Base-by-base conservation (phyloP, 345 rosid genomes). In the Stellera chamaejasme region DNA sequence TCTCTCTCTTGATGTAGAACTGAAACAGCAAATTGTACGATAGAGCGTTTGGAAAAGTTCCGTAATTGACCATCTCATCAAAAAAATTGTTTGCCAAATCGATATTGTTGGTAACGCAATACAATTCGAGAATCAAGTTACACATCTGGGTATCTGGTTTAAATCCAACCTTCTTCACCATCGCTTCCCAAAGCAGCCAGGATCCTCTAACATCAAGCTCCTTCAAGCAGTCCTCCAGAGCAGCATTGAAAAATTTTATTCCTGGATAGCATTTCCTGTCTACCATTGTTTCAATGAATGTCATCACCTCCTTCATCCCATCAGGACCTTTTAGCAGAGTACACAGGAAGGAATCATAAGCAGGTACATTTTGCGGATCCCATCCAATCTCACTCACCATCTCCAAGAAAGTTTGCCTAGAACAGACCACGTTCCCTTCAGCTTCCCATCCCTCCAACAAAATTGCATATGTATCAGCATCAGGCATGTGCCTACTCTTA, bases 361-460 rank as follows among this genome's bases (percentile, higher is more conserved):
- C 87, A 3, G 84, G 81, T 13, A 73, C 58, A 55, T 80, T 83
- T 16, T 7, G 45, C 0, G 79, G 84, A 59, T 83, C 75, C 86
- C 84, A 83, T 46, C 90, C 86, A 1, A 83, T 56, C 23, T 76
- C 79, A 0, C 2, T 27, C 28, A 80, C 72, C 90, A 80, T 78
- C 27, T 80, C 77, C 0, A 51, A 48, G 0, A 83, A 76, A 23
- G 79, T 73, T 42, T 26, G 41, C 66, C 61, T 74, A 0, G 82
- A 70, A 25, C 55, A 19, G 50, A 43, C 47, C 45, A 66, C 63
- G 61, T 76, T 61, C 66, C 58, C 70, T 61, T 83, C 87, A 42
- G 76, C 81, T 68, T 78, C 90, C 78, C 80, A 80, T 27, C 84
- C 90, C 47, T 83, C 87, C 8, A 83, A 68, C 66, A 83, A 52